Percentiles rank a stretch among this genome's conserved stretches.
Conservation (phyloP, 306 rosid genomes). For the Inga laurina region DNA sequence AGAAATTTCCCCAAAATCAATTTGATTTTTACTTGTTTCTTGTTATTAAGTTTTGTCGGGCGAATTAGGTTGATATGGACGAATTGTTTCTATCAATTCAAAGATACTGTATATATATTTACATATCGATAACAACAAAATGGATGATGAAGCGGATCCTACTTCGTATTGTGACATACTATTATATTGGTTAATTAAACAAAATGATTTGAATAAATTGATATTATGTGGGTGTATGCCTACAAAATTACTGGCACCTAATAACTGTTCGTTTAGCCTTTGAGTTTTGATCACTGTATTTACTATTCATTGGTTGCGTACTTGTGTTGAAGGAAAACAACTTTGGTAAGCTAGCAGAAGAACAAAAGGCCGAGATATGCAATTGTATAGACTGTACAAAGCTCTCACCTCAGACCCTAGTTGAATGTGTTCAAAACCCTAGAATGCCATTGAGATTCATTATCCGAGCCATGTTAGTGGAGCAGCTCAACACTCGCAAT, state of each 20-base stretch:
- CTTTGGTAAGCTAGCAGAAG: constrained; percentile 54
- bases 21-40: no score
- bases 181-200: no score
- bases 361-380: constrained; percentile 62
- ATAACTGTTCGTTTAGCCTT: neutral
- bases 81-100: no score
- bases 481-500: constrained; percentile 81
- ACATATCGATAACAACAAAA: neutral
- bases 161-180: neutral
- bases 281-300: neutral
- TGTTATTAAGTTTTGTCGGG: no score
- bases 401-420: constrained; percentile 52
- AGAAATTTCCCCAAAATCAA: no score
- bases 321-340: constrained; percentile 52
- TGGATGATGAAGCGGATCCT: neutral
- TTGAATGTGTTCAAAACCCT: constrained; percentile 78
- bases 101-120: neutral
- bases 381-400: constrained; percentile 67
- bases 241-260: no score
- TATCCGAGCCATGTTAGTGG: constrained; percentile 73
- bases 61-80: no score
- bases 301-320: neutral
- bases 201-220: no score
- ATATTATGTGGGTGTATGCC: neutral
- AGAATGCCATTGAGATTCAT: constrained; percentile 77